These are phyloP conservation scores for Aspergillus ibericus DNA, from an alignment of 2,329 filamentous ascomycete species.

Conservation along the genomic window DNA sequence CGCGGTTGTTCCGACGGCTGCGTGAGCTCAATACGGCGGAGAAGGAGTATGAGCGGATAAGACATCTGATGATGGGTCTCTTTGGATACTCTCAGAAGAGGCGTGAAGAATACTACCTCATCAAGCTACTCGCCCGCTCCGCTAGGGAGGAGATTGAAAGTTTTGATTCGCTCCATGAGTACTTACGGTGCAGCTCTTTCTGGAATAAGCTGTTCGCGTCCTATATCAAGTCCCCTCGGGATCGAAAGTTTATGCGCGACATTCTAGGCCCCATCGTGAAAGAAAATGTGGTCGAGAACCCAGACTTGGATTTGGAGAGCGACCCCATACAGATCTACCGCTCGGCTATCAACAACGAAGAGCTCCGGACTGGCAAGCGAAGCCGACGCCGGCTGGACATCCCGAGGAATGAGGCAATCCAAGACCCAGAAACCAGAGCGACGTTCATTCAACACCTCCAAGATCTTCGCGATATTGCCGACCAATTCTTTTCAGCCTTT, in stretches of 20 bases:
- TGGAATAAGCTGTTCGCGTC: slow-evolving; percentile 83
- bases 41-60: slow-evolving; percentile 88
- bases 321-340: slow-evolving; percentile 97
- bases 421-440: slow-evolving; percentile 86
- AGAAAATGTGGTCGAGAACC: slow-evolving; percentile 90
- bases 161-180: slow-evolving; percentile 74
- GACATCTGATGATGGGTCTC: slow-evolving; percentile 91
- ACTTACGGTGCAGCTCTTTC: slow-evolving; percentile 85
- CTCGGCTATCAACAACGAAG: slow-evolving; percentile 94
- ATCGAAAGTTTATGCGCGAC: slow-evolving; percentile 88
- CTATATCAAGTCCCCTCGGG: slow-evolving; percentile 86
- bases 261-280: slow-evolving; percentile 81
- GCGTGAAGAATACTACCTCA: slow-evolving; percentile 91
- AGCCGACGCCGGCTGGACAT: slow-evolving; percentile 82
- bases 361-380: slow-evolving; percentile 83
- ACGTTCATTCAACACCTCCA: slow-evolving; percentile 93
- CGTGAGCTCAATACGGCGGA: slow-evolving; percentile 82
- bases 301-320: slow-evolving; percentile 87
- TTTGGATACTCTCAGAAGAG: slow-evolving; percentile 98
- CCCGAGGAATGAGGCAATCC: slow-evolving; percentile 88
- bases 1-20: slow-evolving; percentile 79
- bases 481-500: slow-evolving; percentile 79
- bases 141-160: slow-evolving; percentile 82
- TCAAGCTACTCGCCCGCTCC: slow-evolving; percentile 82
- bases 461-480: slow-evolving; percentile 89